Evolutionary conservation across 2,329 filamentous ascomycete species (phyloP).

Genomic region (Hyphodiscus sp.): DNA sequence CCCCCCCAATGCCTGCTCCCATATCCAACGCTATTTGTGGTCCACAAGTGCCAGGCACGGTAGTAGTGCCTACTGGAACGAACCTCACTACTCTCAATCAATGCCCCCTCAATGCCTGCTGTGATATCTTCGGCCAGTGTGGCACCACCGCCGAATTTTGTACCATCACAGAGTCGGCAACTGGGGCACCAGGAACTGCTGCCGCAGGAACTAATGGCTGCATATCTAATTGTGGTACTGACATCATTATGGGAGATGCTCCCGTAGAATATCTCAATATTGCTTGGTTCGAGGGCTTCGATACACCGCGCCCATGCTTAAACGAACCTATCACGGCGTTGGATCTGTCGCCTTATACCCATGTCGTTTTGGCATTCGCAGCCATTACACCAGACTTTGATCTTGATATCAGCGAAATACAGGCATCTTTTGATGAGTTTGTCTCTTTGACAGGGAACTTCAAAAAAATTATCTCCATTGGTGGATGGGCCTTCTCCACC

Average conservation of each 20-base stretch:
- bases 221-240: slow-evolving; percentile 36
- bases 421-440: slow-evolving; percentile 32
- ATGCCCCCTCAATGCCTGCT: slow-evolving; percentile 38
- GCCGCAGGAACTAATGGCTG: slow-evolving; percentile 30
- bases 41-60: slow-evolving; percentile 37
- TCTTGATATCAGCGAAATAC: slow-evolving; percentile 20
- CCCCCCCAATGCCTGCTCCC: slow-evolving; percentile 35
- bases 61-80: slow-evolving; percentile 25
- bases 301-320: slow-evolving; percentile 27
- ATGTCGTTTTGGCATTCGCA: slow-evolving; percentile 34
- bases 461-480: slow-evolving; percentile 38
- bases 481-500: slow-evolving; percentile 40
- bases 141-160: slow-evolving; percentile 34
- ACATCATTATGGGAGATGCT: slow-evolving; percentile 27
- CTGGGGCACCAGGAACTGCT: slow-evolving; percentile 32
- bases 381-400: slow-evolving; percentile 29
- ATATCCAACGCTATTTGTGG: slow-evolving; percentile 38
- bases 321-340: slow-evolving; percentile 22
- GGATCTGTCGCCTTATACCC: slow-evolving; percentile 21
- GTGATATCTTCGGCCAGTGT: slow-evolving; percentile 36
- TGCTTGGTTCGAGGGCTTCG: slow-evolving; percentile 32
- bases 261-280: slow-evolving; percentile 21
- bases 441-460: slow-evolving; percentile 21
- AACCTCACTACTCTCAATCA: slow-evolving; percentile 37
- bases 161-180: slow-evolving; percentile 20